Evolutionary conservation across 352 stramenopile species (phyloP), one percentile per base, ranked within the genome.

Genomic region (Phytopythium cucurbitacearum): DNA sequence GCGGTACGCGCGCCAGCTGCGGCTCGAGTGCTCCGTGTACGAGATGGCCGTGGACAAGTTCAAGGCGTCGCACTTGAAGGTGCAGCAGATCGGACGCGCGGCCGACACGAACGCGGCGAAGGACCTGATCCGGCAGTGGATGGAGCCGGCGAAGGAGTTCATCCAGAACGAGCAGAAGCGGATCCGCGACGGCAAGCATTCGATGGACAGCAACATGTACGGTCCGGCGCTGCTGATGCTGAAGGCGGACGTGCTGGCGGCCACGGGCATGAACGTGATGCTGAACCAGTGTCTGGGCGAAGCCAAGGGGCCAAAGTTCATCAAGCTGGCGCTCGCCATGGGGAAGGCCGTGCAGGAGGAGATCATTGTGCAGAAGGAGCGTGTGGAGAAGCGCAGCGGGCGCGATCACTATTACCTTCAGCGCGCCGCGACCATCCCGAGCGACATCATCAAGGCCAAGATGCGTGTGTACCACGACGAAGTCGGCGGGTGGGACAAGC

Each of bases 401-500:
- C n/a, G n/a, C n/a, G 56, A 67, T 9, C 66, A 70, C 40, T 71
- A 62, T 42, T 78, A 66, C 33, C 8, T 84, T 3, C 51, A 65
- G 12, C 16, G 67, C 32, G 57, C 58, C 0, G 50, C 69, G 37
- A 55, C 52, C 1, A 60, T 81, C n/a, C 69, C 69, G 39, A 65
- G 60, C 12, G 60, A 71, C 0, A 72, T 67, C 15, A 48, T 73
- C 21, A 70, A 70, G 52, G 40, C 9, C 3, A 71, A 76, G 46
- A 83, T 92, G 41, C 67, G 69, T 35, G 56, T 81, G 16, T 81
- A 91, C 40, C 64, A 89, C 48, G 73, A 94, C n/a, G 76, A 62
- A 6, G 77, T 88, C 7, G 86, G 84, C 12, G 71, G 73, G 10
- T 98, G 92, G 94, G 74, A 91, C 53, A 91, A 90, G 53, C 71